phyloP scores from a whole-genome alignment of 768 basidiomycete genomes.

The Lepiota venenata region DNA sequence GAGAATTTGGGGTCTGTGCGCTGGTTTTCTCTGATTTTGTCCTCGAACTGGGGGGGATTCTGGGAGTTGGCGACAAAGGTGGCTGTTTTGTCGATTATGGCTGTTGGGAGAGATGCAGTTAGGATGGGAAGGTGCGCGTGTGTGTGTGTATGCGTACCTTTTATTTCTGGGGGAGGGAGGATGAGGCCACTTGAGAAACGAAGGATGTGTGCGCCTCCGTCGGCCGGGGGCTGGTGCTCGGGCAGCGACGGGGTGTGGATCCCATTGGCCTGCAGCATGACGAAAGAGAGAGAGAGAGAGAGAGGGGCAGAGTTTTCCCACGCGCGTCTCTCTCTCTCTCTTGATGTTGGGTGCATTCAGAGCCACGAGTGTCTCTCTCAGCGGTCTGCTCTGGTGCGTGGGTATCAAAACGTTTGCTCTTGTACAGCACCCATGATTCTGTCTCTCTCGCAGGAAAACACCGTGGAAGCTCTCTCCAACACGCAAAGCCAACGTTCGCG shows the following conservation, averaged over 20 bases:
- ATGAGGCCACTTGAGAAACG: conserved; percentile 86
- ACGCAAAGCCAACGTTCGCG: conserved; percentile 88
- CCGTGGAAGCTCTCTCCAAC: conserved; percentile 92
- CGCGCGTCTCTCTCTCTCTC: conserved; percentile 9
- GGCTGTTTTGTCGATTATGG: conserved; percentile 95
- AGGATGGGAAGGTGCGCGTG: conserved; percentile 15
- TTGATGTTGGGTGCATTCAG: conserved; percentile 88
- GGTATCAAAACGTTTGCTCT: no score
- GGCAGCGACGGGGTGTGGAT: not conserved
- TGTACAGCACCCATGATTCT: no score
- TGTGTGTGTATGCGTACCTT: conserved; percentile 44
- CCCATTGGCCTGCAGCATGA: conserved; percentile 36
- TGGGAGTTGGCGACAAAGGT: conserved; percentile 89
- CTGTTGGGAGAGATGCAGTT: conserved; percentile 34
- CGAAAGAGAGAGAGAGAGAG: conserved; percentile 7
- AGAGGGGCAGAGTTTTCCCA: conserved; percentile 1
- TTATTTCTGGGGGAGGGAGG: conserved; percentile 94
- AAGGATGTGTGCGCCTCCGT: conserved; percentile 30
- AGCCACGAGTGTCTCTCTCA: conserved; percentile 56
- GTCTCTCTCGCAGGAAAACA: conserved; percentile 66
- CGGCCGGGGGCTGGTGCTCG: conserved; percentile 26
- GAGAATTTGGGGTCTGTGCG: conserved; percentile 98
- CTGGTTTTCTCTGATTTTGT: conserved; percentile 95
- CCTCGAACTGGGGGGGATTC: conserved; percentile 90
- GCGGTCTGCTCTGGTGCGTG: conserved; percentile 84